A percentile compares a stretch with the other conserved stretches of the same genome.
Evolutionary conservation across 768 basidiomycete genomes (phyloP).

Genomic region (Boletus sp.): DNA sequence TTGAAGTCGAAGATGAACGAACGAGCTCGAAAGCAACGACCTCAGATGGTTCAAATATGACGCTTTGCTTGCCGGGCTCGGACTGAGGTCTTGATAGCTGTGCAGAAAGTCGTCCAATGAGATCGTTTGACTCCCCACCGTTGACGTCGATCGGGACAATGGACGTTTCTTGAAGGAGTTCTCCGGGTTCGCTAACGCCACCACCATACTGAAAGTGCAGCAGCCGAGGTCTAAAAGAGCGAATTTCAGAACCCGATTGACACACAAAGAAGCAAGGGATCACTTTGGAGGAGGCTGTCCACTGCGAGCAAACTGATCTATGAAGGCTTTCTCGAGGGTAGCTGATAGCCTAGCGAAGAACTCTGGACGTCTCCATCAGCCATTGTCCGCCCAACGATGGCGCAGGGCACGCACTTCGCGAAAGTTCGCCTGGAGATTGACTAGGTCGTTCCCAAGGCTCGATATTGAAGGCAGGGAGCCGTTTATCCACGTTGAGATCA

Average conservation of each 20-base stretch:
- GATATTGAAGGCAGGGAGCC: slow-evolving; percentile 46
- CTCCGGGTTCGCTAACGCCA: slow-evolving; percentile 35
- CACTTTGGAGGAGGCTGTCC: slow-evolving; percentile 35
- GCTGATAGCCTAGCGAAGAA: slow-evolving; percentile 45
- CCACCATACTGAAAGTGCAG: slow-evolving; percentile 57
- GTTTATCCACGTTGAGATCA: slow-evolving; percentile 51
- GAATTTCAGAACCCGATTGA: slow-evolving; percentile 2
- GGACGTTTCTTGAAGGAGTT: slow-evolving; percentile 35
- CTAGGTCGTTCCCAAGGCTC: slow-evolving; percentile 36
- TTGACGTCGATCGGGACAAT: slow-evolving; percentile 54
- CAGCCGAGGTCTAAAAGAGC: slow-evolving; percentile 34
- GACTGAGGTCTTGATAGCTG: slow-evolving; percentile 30
- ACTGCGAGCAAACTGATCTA: slow-evolving; percentile 35
- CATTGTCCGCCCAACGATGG: slow-evolving; percentile 2
- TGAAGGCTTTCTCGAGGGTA: slow-evolving; percentile 44
- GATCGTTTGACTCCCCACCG: slow-evolving; percentile 46
- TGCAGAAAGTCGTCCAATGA: slow-evolving; percentile 49
- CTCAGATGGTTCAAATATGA: slow-evolving; percentile 62
- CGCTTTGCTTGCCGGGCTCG: slow-evolving; percentile 42
- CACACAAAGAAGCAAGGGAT: background rate
- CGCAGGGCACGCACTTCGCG: slow-evolving; percentile 33
- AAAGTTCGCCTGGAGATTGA: slow-evolving; percentile 41
- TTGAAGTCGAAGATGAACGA: slow-evolving; percentile 24
- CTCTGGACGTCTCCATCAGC: slow-evolving; percentile 33
- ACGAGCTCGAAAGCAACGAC: slow-evolving; percentile 56